Base-by-base conservation (phyloP, 345 rosid genomes). In the Rhizophora apiculata region DNA sequence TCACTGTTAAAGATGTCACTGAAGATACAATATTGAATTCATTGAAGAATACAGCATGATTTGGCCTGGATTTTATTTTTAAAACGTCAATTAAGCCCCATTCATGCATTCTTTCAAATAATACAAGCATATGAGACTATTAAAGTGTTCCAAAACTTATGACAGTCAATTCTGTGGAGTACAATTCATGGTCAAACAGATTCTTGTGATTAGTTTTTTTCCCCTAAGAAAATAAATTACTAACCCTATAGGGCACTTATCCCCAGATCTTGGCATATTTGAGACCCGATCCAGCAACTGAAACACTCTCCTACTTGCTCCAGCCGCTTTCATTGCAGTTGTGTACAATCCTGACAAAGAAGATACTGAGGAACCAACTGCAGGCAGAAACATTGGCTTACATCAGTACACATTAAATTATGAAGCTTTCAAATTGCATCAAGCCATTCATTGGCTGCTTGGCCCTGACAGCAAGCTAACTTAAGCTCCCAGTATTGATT, bases 271-370 rank as follows among this genome's bases (percentile, higher is more conserved):
- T 54, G 89, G 74, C 98, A 94, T 85, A 84, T 79, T 80, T 65
- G 97, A 91, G 72, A 82, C 85, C 36, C 95, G 97, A 80, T 91
- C 96, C 64, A 94, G 77, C 71, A 91, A 92, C 82, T 91, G 98
- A 62, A 94, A 94, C 43, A 91, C 93, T 55, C 98, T 82, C 84
- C 95, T 83, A 67, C 98, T 94, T 55, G 98, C 91, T 0, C 98
- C 98, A 20, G 97, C 97, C 72, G 98, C 98, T 87, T 94, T 94
- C 97, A 91, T 94, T 51, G 98, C 87, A 32, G 88, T 80, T 27
- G 96, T 87, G 73, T 94, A 94, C 72, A 89, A 78, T 69, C 96
- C 89, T 4, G 98, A 89, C 58, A 89, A 79, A 56, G 91, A 86
- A 63, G 98, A 91, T 36, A 91, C 85, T 8, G 98, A 88, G 37